Conservation (phyloP, 139 green algal genomes). For the Coccomyxa sp. region DNA sequence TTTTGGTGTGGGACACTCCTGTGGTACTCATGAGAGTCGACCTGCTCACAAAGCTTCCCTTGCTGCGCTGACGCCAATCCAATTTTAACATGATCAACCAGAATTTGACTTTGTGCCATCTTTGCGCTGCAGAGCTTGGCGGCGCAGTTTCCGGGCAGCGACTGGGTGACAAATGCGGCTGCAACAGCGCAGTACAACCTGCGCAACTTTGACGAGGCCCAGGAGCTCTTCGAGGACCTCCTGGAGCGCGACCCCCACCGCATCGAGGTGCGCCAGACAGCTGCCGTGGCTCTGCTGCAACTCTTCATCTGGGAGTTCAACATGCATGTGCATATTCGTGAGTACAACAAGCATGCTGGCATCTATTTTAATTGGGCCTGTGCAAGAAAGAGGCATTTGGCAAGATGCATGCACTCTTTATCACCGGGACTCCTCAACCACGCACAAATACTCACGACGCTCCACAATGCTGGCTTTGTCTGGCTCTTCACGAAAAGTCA, state of each 20-base stretch:
- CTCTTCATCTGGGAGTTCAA: not conserved
- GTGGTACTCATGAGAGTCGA: not conserved
- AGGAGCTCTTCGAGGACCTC: slow-evolving; percentile 85
- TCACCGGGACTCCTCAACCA: too few species aligned
- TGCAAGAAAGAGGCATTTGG: too few species aligned
- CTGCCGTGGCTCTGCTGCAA: not conserved
- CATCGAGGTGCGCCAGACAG: slow-evolving; percentile 54
- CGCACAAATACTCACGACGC: too few species aligned
- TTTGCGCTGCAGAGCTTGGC: slow-evolving; percentile 39
- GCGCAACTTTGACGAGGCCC: slow-evolving; percentile 84
- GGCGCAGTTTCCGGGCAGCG: slow-evolving; percentile 61
- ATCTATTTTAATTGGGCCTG: too few species aligned
- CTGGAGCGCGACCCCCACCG: slow-evolving; percentile 72
- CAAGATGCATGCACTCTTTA: too few species aligned
- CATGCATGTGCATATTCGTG: too few species aligned
- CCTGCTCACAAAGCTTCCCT: too few species aligned
- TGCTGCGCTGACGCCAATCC: not conserved
- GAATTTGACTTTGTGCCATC: not conserved
- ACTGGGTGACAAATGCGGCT: slow-evolving; percentile 58
- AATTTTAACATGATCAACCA: not conserved
- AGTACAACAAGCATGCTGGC: too few species aligned
- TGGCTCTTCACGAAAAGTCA: too few species aligned
- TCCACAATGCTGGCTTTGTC: too few species aligned
- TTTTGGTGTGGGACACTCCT: not conserved
- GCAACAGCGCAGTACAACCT: slow-evolving; percentile 89